Evolutionary conservation across 2,329 filamentous ascomycete genomes (phyloP), one percentile per base, ranked within the genome.

Genomic region (Alternaria metachromatica): DNA sequence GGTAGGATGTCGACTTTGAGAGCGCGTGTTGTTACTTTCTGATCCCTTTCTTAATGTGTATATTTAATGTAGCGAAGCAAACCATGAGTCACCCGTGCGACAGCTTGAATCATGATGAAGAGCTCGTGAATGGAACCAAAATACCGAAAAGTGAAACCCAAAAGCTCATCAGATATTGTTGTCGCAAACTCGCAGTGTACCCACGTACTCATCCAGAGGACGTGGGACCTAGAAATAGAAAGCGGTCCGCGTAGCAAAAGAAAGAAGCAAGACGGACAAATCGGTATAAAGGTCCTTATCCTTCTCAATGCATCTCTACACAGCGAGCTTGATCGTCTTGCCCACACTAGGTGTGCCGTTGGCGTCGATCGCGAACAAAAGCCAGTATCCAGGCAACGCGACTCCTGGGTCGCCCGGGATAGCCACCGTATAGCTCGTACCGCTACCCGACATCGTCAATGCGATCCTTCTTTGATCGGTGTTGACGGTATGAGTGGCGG

Each of bases 401-500:
- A 88, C 76, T 4, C 86, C 86, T 1, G 82, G 63, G 63, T 88
- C 86, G 3, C 66, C 65, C 0, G 86, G 85, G 5, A 87, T 73
- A 1, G 71, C 74, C 5, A 85, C 72, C 0, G 72, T 79, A 62
- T 84, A 86, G 2, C 62, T 74, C 4, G 70, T 77, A 0, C 75
- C 75, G n/a, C 69, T 77, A 0, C 74, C 74, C 6, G 77, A 26
- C 8, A 15, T 30, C 4, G 72, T 77, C 21, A 87, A 73, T 13
- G 84, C 79, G 51, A 89, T 80, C 9, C 87, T 82, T 21, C 87
- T 76, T 77, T 88, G 86, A 72, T 89, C 87, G 0, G 84, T 88
- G 68, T 89, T 86, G 51, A 88, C 82, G 2, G 85, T 83, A 71
- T 88, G 87, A 0, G 87, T 89, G 5, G 79, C 78, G 4, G 80